phyloP scores from a whole-genome alignment of 331 rosid species.

The Pyracantha coccinea region DNA sequence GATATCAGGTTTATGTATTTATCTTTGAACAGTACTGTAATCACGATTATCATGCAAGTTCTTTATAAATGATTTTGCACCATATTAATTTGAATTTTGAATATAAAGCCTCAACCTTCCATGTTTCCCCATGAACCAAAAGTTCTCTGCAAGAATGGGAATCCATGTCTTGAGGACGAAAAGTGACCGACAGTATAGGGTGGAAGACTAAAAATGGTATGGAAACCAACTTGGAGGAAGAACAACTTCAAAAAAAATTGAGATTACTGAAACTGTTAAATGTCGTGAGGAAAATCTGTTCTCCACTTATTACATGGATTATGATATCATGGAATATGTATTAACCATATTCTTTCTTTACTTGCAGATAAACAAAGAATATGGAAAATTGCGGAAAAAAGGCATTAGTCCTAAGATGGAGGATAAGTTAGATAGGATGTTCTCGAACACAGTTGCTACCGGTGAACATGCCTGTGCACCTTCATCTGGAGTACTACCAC shows the following conservation, averaged over 20 bases:
- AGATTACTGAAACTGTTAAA: background rate
- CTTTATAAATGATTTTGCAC: background rate
- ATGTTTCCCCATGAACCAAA: background rate
- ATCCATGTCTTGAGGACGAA: background rate
- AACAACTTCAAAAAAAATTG: background rate
- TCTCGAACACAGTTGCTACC: too few relatives aligned
- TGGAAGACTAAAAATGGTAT: background rate
- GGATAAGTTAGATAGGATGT: too few relatives aligned
- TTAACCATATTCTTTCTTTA: too few relatives aligned
- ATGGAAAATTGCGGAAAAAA: too few relatives aligned
- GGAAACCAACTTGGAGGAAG: constrained; percentile 3
- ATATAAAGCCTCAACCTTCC: background rate
- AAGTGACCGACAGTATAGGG: background rate
- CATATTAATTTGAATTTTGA: background rate
- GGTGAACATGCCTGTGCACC: too few relatives aligned
- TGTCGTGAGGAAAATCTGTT: background rate
- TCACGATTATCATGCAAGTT: background rate
- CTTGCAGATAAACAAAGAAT: too few relatives aligned
- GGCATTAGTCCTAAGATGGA: too few relatives aligned
- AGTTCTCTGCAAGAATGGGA: background rate
- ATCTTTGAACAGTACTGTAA: too few relatives aligned
- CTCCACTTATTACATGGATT: too few relatives aligned
- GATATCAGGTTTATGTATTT: too few relatives aligned
- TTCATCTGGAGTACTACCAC: too few relatives aligned
- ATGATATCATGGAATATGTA: too few relatives aligned